A percentile compares a stretch with the other conserved stretches of the same genome.
Evolutionary conservation across 495 filamentous ascomycete genomes (phyloP).

Genomic region (Pseudoneurospora amorphoporcata): DNA sequence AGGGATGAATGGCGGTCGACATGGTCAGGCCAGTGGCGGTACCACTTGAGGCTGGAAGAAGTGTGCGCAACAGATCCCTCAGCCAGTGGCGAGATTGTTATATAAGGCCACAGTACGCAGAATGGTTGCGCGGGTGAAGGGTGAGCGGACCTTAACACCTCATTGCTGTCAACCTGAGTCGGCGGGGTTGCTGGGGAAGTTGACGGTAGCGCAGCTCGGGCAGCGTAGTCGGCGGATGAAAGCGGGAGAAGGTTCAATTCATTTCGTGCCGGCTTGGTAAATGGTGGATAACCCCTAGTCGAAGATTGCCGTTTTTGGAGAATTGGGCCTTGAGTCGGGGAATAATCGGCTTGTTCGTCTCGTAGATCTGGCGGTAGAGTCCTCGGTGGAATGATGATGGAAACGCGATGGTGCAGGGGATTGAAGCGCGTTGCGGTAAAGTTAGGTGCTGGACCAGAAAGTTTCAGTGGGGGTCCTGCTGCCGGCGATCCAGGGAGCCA

Average conservation of each 20-base stretch:
- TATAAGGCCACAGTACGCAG: neutral
- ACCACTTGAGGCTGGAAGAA: neutral
- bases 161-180: neutral
- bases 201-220: neutral
- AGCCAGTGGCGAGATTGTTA: neutral
- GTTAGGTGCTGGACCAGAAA: neutral
- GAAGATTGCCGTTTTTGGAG: neutral
- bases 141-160: neutral
- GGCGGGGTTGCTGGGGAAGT: neutral
- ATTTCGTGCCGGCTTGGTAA: neutral
- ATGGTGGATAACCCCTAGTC: neutral
- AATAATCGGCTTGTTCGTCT: neutral
- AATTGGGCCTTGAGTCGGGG: neutral
- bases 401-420: neutral
- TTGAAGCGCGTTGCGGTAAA: neutral
- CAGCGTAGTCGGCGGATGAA: neutral
- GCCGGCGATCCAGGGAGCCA: neutral
- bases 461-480: neutral
- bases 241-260: neutral
- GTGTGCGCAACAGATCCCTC: neutral
- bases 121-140: neutral
- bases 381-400: neutral
- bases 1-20: constrained; percentile 4
- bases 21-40: constrained; percentile 3
- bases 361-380: neutral